phyloP scores from a whole-genome alignment of 2,329 filamentous ascomycete species.

The Paecilomyces dactylethromorphus region DNA sequence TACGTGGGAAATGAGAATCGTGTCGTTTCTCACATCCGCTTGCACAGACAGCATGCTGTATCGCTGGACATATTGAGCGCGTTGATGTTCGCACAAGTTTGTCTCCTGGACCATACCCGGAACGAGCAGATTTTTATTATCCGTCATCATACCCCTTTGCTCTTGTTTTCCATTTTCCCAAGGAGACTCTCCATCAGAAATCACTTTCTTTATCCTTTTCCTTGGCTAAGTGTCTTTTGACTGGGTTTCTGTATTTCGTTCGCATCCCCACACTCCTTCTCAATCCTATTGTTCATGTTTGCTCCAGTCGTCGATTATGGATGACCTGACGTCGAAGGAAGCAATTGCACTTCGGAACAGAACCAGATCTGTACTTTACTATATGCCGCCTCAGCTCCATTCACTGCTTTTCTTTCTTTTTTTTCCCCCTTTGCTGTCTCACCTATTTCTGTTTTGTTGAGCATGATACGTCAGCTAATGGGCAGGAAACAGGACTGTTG shows the following conservation, averaged over 20 bases:
- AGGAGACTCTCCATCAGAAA: neutral
- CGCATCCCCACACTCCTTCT: neutral
- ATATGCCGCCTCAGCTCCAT: neutral
- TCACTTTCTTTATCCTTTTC: constrained; percentile 2
- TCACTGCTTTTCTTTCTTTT: neutral
- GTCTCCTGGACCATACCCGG: neutral
- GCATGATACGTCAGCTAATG: neutral
- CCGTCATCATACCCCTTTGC: constrained; percentile 5
- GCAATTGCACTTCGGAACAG: too few relatives aligned
- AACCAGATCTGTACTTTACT: neutral
- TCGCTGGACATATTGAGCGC: neutral
- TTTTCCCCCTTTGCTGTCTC: constrained; percentile 1
- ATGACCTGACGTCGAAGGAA: neutral
- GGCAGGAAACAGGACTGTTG: neutral
- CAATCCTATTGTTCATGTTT: neutral
- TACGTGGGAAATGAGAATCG: neutral
- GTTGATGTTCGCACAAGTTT: neutral
- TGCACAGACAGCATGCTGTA: neutral
- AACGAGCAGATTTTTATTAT: neutral
- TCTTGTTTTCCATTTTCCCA: neutral
- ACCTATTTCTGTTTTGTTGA: constrained; percentile 7
- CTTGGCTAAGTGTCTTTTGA: neutral
- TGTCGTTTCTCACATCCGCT: neutral
- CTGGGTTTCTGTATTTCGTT: neutral
- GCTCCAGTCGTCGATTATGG: neutral